Base-by-base conservation (phyloP, 202 grass and related monocot genomes). In the Dendrocalamus latiflorus region DNA sequence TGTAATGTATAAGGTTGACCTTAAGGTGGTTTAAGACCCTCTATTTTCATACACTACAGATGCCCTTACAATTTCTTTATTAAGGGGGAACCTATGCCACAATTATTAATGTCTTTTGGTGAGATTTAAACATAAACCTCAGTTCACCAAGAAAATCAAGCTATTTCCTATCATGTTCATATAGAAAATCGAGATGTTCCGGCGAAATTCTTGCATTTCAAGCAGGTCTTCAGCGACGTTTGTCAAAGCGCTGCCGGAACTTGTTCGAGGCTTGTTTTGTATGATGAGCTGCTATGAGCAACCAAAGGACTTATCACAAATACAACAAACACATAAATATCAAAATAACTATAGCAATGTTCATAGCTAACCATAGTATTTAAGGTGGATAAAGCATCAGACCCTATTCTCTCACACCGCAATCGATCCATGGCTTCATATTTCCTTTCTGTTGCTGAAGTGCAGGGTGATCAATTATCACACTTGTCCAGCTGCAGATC, bases 401-500 rank as follows among this genome's bases (percentile, higher is more conserved):
- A 42, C 28, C 57, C 42, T 34, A 24, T 48, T 48, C 49, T 20
- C 38, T 36, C 16, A 34, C 56, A 33, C 9, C 21, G 48, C 9
- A 66, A 60, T 38, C 48, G 45, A 58, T 61, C 83, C 82, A 94
- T 0, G 59, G 76, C 18, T 89, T 73, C 65, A 86, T 86, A 36
- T 81, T 75, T 75, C 79, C 72, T 44, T 51, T 63, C 12, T 63
- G 79, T 60, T 78, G 77, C 30, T 70, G 65, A 53, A 77, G 72
- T 77, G 58, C 44, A 63, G 62, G 73, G 65, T 72, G 76, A 55
- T 75, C 81, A 56, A 74, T n/a, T 72, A 53, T 77, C 79, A 63
- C 72, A 81, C 47, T 89, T 80, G 26, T 87, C 84, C 41, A 88
- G 84, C 44, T 89, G 71, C 65, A 90, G 83, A 9, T 83, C 20